phyloP scores from a whole-genome alignment of 2,329 filamentous ascomycete species.

The Beauveria medogensis region DNA sequence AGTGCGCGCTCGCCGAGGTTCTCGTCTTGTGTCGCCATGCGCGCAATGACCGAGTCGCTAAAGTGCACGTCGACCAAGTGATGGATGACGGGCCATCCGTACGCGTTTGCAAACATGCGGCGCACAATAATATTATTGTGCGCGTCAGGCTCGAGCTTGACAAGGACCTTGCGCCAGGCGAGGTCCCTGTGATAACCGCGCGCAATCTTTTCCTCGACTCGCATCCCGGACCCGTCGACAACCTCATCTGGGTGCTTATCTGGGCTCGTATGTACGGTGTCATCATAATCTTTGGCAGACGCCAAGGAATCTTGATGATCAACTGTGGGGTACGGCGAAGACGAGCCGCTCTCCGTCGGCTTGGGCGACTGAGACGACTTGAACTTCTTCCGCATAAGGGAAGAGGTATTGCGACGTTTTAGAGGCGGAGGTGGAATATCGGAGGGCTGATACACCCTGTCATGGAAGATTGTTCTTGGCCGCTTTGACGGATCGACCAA shows the following conservation, averaged over 20 bases:
- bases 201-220: slow-evolving; percentile 96
- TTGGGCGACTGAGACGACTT: slow-evolving; percentile 17
- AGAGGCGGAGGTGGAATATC: slow-evolving; percentile 81
- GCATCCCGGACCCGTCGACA: slow-evolving; percentile 62
- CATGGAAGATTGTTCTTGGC: slow-evolving; percentile 89
- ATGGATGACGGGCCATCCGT: slow-evolving; percentile 94
- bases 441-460: slow-evolving; percentile 85
- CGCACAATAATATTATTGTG: slow-evolving; percentile 98
- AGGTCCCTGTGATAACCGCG: slow-evolving; percentile 87
- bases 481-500: slow-evolving; percentile 75
- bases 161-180: slow-evolving; percentile 93
- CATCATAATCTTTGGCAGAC: slow-evolving; percentile 45
- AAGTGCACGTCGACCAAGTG: slow-evolving; percentile 95
- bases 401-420: slow-evolving; percentile 41
- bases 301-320: slow-evolving; percentile 35
- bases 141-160: slow-evolving; percentile 89
- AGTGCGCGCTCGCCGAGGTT: slow-evolving; percentile 61
- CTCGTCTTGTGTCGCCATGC: slow-evolving; percentile 60
- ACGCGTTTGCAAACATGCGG: slow-evolving; percentile 93
- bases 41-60: slow-evolving; percentile 56
- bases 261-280: slow-evolving; percentile 38
- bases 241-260: slow-evolving; percentile 30
- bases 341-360: slow-evolving; percentile 21
- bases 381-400: slow-evolving; percentile 25
- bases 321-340: slow-evolving; percentile 27